Percentiles rank a stretch among this genome's conserved stretches.
Conservation (phyloP, 2,329 filamentous ascomycete species). For the Xylaria digitata region DNA sequence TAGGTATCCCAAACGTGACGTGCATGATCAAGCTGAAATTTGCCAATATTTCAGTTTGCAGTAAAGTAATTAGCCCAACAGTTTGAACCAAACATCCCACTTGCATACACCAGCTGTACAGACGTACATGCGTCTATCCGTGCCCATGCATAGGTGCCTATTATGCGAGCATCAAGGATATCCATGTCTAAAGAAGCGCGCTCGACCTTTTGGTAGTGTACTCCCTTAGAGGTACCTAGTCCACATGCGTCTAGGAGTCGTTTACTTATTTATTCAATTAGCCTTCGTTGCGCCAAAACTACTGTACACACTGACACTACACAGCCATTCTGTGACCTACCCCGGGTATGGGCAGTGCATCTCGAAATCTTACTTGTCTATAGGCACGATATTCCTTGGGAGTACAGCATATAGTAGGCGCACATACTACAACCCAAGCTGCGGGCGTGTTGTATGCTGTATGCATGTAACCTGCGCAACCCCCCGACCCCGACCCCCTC, state of each 20-base stretch:
- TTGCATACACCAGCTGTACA: slow-evolving; percentile 23
- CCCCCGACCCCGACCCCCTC: not conserved
- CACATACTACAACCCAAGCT: slow-evolving; percentile 29
- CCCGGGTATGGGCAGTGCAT: slow-evolving; percentile 16
- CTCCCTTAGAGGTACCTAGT: slow-evolving; percentile 1
- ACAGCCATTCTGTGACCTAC: slow-evolving; percentile 13
- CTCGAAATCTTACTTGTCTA: slow-evolving; percentile 19
- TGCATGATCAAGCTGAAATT: slow-evolving; percentile 7
- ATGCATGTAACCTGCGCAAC: slow-evolving; percentile 34
- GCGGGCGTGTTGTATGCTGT: slow-evolving; percentile 24
- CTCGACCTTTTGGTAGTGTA: not conserved
- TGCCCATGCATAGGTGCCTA: slow-evolving; percentile 32
- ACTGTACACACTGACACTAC: slow-evolving; percentile 7
- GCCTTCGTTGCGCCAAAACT: not conserved
- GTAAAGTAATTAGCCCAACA: slow-evolving; percentile 15
- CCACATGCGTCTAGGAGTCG: not conserved
- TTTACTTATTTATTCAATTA: not conserved
- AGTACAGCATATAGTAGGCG: slow-evolving; percentile 25
- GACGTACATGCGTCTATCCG: slow-evolving; percentile 30
- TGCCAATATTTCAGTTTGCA: not conserved
- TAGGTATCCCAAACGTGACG: slow-evolving; percentile 15
- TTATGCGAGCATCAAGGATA: slow-evolving; percentile 30
- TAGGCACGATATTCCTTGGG: slow-evolving; percentile 17
- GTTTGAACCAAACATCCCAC: not conserved
- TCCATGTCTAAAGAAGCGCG: slow-evolving; percentile 17